These are phyloP conservation scores for Exophiala dermatitidis DNA, from an alignment of 2,329 filamentous ascomycete species.

Conservation along the genomic window DNA sequence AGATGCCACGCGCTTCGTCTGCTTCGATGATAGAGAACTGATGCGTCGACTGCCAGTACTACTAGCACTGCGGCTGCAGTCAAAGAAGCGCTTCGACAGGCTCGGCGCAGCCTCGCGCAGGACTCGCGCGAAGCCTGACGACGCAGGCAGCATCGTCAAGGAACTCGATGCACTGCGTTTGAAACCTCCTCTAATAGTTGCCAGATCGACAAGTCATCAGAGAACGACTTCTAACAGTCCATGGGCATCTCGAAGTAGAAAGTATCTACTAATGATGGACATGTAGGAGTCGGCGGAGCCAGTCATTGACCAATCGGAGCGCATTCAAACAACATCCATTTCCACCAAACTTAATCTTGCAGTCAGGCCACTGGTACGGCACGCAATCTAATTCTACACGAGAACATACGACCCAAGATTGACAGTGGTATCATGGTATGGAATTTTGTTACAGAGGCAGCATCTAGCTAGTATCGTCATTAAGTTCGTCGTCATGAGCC, in stretches of 20 bases:
- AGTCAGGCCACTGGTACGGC: constrained; percentile 1
- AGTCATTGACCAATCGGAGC: constrained; percentile 3
- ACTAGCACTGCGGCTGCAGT: constrained; percentile 4
- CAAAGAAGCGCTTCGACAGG: constrained; percentile 24
- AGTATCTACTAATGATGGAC: background rate
- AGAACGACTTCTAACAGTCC: too few species aligned
- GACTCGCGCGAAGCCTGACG: constrained; percentile 17
- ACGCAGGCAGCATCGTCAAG: constrained; percentile 15
- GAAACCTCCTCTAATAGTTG: too few species aligned
- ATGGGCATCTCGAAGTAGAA: too few species aligned
- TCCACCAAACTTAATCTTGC: background rate
- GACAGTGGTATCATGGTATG: constrained; percentile 3
- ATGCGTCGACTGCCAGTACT: background rate
- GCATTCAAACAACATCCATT: background rate
- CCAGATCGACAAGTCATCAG: too few species aligned
- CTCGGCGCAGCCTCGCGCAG: constrained; percentile 24
- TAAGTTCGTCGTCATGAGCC: constrained; percentile 14
- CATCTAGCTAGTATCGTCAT: constrained; percentile 18
- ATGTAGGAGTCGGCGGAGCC: too few species aligned
- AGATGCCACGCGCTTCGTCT: background rate
- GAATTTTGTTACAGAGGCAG: constrained; percentile 13
- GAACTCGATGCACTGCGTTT: background rate
- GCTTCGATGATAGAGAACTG: constrained; percentile 1
- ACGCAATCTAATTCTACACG: background rate
- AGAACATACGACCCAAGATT: too few species aligned